Evolutionary conservation across 768 basidiomycete genomes (phyloP).

Genomic region (Lactarius sanguifluus): DNA sequence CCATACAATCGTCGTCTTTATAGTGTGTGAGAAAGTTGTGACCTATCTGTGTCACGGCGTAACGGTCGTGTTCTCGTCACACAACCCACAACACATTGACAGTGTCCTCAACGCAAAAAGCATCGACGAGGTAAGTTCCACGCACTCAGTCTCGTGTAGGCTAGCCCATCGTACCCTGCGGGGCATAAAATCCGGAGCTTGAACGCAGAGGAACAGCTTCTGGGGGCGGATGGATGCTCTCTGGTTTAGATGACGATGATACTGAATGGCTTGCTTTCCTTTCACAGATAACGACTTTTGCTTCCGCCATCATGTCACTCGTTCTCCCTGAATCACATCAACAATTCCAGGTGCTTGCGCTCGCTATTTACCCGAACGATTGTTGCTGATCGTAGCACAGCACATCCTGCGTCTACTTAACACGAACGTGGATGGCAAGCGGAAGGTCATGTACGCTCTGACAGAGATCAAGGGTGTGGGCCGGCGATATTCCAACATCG

Average conservation of each 20-base stretch:
- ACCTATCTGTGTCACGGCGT: constrained; percentile 10
- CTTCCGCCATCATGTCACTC: constrained; percentile 74
- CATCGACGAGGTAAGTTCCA: constrained; percentile 22
- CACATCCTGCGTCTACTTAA: constrained; percentile 99
- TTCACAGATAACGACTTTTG: constrained; percentile 4
- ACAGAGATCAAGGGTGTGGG: constrained; percentile 99
- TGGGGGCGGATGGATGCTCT: constrained; percentile 26
- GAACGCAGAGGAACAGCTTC: not conserved
- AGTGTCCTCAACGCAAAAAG: constrained; percentile 2
- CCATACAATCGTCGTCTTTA: no score
- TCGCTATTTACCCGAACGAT: not conserved
- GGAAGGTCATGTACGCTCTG: constrained; percentile 99
- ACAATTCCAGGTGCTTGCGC: constrained; percentile 79
- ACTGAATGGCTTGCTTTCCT: constrained; percentile 3
- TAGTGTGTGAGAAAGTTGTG: constrained; percentile 19
- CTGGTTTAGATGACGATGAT: constrained; percentile 25
- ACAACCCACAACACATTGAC: not conserved
- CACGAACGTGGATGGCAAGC: constrained; percentile 99
- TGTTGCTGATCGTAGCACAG: constrained; percentile 42
- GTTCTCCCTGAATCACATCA: constrained; percentile 93
- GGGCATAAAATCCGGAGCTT: not conserved
- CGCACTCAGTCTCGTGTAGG: not conserved
- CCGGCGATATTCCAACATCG: constrained; percentile 96
- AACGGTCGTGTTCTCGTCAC: not conserved
- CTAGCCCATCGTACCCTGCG: not conserved